Base-by-base conservation (phyloP, 192 early-diverging fungal species). In the Backusella macrospora region DNA sequence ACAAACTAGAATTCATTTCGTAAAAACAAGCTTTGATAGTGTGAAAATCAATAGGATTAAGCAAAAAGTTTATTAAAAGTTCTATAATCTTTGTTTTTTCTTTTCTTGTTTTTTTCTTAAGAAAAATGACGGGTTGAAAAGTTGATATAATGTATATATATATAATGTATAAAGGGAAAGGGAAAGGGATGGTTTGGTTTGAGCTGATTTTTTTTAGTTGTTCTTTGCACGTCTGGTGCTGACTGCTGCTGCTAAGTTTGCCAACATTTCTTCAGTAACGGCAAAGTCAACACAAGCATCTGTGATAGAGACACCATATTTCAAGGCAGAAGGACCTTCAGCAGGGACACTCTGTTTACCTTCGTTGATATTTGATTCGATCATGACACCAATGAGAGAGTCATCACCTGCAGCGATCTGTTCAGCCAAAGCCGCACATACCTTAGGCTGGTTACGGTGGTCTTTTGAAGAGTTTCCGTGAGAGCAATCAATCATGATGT, bases 221-320 rank as follows among this genome's bases (percentile, higher is more conserved):
- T 59, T 59, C 10, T 59, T 59, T 18, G 75, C 71, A 46, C 92
- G 86, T 65, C 93, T 86, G 67, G 84, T 82, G 66, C 84, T 88
- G 37, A 96, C 92, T 79, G 88, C 93, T 76, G 91, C 88, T 46
- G 88, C 81, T 72, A 96, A 81, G 39, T 81, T 83, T 12, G 95
- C 89, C 7, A 98, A 84, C 37, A 93, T 87, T 18, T 88, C 78
- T 12, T 92, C 90, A 0, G 97, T 99, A 73, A 90, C 88, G 40
- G 95, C 94, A 94, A 94, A 99, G 67, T 87, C 83, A 77, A 98
- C 93, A 79, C 96, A 98, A 5, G 93, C 95, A 83, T 98, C 96
- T 29, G 97, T 97, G 66, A 98, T 87, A 34, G 91, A 93, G 68
- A 95, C 87, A 15, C 95, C 96, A 77, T 98, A 97, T 69, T 85